Percentiles rank a stretch among this genome's conserved stretches.
These are phyloP conservation scores for Lachancea lanzarotensis DNA, from an alignment of 805 yeast genomes.

Conservation along the genomic window DNA sequence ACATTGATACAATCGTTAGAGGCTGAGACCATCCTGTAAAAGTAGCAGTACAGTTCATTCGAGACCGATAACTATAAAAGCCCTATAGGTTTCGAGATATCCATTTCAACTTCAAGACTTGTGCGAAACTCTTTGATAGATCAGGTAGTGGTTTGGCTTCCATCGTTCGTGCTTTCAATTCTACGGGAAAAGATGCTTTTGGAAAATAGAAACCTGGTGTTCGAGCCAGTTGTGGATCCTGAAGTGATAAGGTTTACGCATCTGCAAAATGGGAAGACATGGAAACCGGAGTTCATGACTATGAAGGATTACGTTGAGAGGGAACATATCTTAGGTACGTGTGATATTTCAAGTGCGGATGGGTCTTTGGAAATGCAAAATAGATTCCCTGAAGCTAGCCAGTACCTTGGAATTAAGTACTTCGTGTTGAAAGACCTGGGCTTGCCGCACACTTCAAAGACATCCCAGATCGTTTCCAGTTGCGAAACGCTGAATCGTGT, in stretches of 20 bases:
- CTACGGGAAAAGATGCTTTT: neutral
- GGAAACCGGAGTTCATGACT: slow-evolving; percentile 31
- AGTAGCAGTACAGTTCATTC: too few relatives aligned
- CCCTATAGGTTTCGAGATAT: too few relatives aligned
- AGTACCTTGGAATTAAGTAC: slow-evolving; percentile 33
- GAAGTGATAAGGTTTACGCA: slow-evolving; percentile 35
- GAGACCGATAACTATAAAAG: too few relatives aligned
- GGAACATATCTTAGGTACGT: slow-evolving; percentile 30
- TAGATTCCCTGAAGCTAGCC: slow-evolving; percentile 14
- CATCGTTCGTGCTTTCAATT: too few relatives aligned
- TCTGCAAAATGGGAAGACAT: slow-evolving; percentile 27
- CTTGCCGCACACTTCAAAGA: slow-evolving; percentile 20
- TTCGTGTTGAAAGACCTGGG: slow-evolving; percentile 30
- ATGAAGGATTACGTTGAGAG: slow-evolving; percentile 34
- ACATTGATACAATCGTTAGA: too few relatives aligned
- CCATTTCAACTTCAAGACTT: too few relatives aligned
- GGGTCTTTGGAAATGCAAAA: slow-evolving; percentile 11
- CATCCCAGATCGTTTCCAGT: slow-evolving; percentile 35
- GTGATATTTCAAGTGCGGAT: slow-evolving; percentile 23
- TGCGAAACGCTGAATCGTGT: slow-evolving; percentile 38
- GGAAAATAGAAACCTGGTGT: slow-evolving; percentile 8
- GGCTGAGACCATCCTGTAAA: too few relatives aligned
- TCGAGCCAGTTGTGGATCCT: slow-evolving; percentile 25
- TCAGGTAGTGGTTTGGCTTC: too few relatives aligned
- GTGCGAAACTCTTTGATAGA: too few relatives aligned